Base-by-base conservation (phyloP, 495 filamentous ascomycete genomes). In the Bathelium albidoporum region DNA sequence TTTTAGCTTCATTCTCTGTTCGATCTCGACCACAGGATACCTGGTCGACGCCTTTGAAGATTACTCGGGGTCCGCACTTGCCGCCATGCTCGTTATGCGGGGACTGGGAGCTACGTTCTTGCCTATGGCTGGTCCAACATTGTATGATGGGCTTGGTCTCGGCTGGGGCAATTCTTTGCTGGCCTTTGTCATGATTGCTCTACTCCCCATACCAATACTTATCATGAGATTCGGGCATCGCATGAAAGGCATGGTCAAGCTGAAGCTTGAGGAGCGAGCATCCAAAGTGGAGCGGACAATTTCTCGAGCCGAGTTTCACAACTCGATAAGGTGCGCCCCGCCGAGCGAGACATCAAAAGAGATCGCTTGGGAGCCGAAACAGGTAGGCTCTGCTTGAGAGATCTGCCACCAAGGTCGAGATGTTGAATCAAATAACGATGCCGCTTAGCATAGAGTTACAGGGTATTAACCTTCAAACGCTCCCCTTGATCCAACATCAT, bases 151-250 rank as follows among this genome's bases (percentile, higher is more conserved):
- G 43, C 43, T 49, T 3, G 43, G 43, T 49, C 43, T 49, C 43
- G 43, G 43, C 10, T 49, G 43, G 43, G 43, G 43, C 43, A 49
- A 49, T 49, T 49, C 43, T 49, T n/a, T 49, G 43, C n/a, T 49
- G 43, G 43, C 43, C 43, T 49, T 49, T 49, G 43, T 49, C 43
- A n/a, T 49, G 43, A 49, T 49, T 49, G 43, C 43, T 49, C 43
- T 49, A 49, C 43, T 49, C 43, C 43, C 43, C 3, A 49, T 49
- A 49, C 43, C 43, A 3, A 11, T 49, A 49, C n/a, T 49, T 49
- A 49, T 49, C 43, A 49, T 49, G 10, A 49, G 20, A 18, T 49
- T 49, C 43, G 43, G 43, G 43, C 43, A 49, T 49, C 43, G 43
- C 43, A 10, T 49, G 43, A 49, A 20, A 49, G 43, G n/a, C 43